These are phyloP conservation scores for Epichloe coenophiala DNA, from an alignment of 2,329 filamentous ascomycete species.

Conservation along the genomic window DNA sequence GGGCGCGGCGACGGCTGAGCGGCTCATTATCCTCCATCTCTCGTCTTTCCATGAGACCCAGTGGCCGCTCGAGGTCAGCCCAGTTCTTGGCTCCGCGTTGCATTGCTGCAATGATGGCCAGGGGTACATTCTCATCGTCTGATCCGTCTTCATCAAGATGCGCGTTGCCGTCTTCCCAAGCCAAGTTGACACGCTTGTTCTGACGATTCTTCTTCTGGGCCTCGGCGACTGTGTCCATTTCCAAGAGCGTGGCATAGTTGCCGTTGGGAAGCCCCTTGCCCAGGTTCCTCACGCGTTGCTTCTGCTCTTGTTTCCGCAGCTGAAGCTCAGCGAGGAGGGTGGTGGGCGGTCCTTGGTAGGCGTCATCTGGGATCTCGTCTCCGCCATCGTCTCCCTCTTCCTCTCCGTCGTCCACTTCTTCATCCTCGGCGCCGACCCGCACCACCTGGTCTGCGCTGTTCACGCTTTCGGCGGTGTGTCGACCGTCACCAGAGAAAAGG, in stretches of 20 bases:
- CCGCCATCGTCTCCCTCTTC: conserved; percentile 26
- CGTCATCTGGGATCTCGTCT: conserved; percentile 32
- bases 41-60: conserved; percentile 66
- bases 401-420: conserved; percentile 12
- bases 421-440: conserved; percentile 13
- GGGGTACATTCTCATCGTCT: conserved; percentile 74
- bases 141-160: conserved; percentile 30
- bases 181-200: conserved; percentile 66
- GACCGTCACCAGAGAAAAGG: background rate
- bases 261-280: conserved; percentile 52
- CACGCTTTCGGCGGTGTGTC: background rate
- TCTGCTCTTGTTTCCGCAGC: conserved; percentile 78
- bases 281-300: conserved; percentile 54
- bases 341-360: conserved; percentile 62
- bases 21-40: conserved; percentile 90
- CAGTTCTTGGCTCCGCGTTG: conserved; percentile 37
- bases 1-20: conserved; percentile 60
- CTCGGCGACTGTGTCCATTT: conserved; percentile 83
- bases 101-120: conserved; percentile 62
- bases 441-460: conserved; percentile 6
- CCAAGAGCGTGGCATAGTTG: conserved; percentile 80
- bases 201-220: conserved; percentile 64
- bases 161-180: conserved; percentile 65
- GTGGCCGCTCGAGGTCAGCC: conserved; percentile 46
- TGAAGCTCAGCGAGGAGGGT: conserved; percentile 89